Conservation (phyloP, 306 rosid species). For the Ziziphus jujuba region DNA sequence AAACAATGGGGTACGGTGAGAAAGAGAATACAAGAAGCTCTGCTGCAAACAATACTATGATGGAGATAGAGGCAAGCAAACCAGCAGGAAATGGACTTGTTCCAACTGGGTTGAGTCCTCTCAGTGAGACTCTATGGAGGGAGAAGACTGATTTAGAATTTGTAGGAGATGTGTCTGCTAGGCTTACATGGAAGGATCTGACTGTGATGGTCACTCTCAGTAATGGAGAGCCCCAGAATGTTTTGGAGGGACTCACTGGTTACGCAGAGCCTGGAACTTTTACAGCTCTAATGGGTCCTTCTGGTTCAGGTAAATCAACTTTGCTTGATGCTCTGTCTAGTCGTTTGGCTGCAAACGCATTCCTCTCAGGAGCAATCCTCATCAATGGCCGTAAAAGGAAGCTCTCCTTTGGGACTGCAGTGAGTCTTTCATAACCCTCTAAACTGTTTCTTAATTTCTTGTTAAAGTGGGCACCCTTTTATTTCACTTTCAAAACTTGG, state of each 20-base stretch:
- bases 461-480: background rate
- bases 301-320: conserved; percentile 95
- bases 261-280: conserved; percentile 93
- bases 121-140: conserved; percentile 93
- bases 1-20: conserved; percentile 6
- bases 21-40: conserved; percentile 27
- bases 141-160: conserved; percentile 62
- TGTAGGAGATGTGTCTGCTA: conserved; percentile 84
- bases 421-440: conserved; percentile 31
- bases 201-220: conserved; percentile 81
- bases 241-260: conserved; percentile 75
- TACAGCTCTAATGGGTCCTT: conserved; percentile 97
- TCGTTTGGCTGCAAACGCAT: conserved; percentile 88
- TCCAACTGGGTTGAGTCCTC: conserved; percentile 60
- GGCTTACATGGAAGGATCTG: conserved; percentile 95
- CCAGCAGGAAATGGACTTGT: conserved; percentile 44
- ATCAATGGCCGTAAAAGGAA: conserved; percentile 92
- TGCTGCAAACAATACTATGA: conserved; percentile 25
- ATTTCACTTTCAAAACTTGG: too few species aligned
- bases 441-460: background rate
- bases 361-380: conserved; percentile 79
- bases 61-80: conserved; percentile 78
- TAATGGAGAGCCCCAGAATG: conserved; percentile 85
- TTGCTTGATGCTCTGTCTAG: conserved; percentile 94
- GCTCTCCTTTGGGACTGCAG: conserved; percentile 94